Percentiles rank a stretch among this genome's conserved stretches.
These are phyloP conservation scores for Cyclotella atomus DNA, from an alignment of 108 stramenopile genomes.

Conservation along the genomic window DNA sequence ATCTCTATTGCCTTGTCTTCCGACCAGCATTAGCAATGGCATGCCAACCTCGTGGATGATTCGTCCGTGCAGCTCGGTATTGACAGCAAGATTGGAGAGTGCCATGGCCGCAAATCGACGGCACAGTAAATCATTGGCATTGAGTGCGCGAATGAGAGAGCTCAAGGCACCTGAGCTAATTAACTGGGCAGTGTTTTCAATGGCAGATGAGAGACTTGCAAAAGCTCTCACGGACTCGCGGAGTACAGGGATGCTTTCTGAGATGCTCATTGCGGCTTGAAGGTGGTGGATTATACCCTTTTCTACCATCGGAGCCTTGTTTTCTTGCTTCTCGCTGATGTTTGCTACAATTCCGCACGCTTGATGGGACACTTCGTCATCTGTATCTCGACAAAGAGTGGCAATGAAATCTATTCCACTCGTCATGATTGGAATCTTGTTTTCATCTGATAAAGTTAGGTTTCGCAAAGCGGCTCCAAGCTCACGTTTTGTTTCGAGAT, in stretches of 20 bases:
- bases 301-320: constrained; percentile 65
- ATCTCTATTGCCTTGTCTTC: constrained; percentile 28
- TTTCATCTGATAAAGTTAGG: constrained; percentile 76
- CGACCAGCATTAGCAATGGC: constrained; percentile 40
- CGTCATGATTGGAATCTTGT: constrained; percentile 76
- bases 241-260: constrained; percentile 69
- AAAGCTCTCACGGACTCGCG: constrained; percentile 80
- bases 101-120: constrained; percentile 88
- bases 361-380: constrained; percentile 74
- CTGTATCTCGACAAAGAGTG: constrained; percentile 67
- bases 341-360: constrained; percentile 81
- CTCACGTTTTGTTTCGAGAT: constrained; percentile 85
- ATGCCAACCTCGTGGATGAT: constrained; percentile 77
- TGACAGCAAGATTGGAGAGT: constrained; percentile 74
- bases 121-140: constrained; percentile 69
- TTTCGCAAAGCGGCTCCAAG: constrained; percentile 79
- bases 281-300: constrained; percentile 84
- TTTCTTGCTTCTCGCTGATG: constrained; percentile 68
- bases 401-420: constrained; percentile 69
- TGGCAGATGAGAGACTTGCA: constrained; percentile 82
- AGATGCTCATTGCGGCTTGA: constrained; percentile 70
- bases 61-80: constrained; percentile 58
- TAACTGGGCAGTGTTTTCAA: constrained; percentile 68
- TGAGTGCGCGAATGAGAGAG: constrained; percentile 66
- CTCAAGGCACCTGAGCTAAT: constrained; percentile 69